A percentile compares a stretch with the other conserved stretches of the same genome.
Evolutionary conservation across 106 monocot species (phyloP).

Genomic region (Allium fistulosum): DNA sequence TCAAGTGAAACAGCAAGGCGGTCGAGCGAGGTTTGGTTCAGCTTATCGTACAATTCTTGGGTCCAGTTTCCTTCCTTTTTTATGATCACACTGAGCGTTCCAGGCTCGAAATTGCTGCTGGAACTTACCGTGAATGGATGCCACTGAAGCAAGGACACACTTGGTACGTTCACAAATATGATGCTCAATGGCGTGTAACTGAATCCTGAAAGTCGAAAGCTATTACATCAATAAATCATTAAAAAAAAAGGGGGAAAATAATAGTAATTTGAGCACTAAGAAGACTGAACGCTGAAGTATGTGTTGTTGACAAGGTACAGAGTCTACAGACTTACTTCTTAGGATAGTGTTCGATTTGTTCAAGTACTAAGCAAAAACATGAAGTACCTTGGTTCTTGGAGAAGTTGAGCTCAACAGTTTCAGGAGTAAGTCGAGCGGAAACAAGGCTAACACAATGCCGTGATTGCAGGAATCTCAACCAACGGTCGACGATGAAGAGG

Average conservation of each 20-base stretch:
- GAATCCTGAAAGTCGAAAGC: slow-evolving; percentile 17
- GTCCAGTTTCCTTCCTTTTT: slow-evolving; percentile 86
- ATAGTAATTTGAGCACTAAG: neutral
- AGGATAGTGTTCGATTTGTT: neutral
- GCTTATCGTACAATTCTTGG: slow-evolving; percentile 33
- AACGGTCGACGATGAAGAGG: slow-evolving; percentile 82
- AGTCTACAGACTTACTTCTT: too few species aligned
- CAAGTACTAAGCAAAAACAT: neutral
- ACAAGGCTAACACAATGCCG: slow-evolving; percentile 34
- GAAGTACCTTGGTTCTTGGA: slow-evolving; percentile 54
- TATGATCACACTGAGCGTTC: slow-evolving; percentile 57
- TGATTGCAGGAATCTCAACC: slow-evolving; percentile 70
- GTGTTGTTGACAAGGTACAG: too few species aligned
- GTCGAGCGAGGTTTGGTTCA: slow-evolving; percentile 21
- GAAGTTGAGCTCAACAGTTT: slow-evolving; percentile 78
- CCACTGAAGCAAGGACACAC: slow-evolving; percentile 65
- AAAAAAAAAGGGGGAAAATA: neutral
- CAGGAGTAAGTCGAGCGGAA: slow-evolving; percentile 71
- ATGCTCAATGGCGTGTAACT: slow-evolving; percentile 31
- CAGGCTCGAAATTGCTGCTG: slow-evolving; percentile 46
- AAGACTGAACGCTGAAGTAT: neutral
- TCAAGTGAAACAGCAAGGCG: slow-evolving; percentile 50
- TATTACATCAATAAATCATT: neutral
- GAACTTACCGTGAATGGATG: slow-evolving; percentile 74
- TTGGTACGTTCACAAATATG: slow-evolving; percentile 57